Conservation (phyloP, 257 asterid species). For the Jacaranda mimosifolia region DNA sequence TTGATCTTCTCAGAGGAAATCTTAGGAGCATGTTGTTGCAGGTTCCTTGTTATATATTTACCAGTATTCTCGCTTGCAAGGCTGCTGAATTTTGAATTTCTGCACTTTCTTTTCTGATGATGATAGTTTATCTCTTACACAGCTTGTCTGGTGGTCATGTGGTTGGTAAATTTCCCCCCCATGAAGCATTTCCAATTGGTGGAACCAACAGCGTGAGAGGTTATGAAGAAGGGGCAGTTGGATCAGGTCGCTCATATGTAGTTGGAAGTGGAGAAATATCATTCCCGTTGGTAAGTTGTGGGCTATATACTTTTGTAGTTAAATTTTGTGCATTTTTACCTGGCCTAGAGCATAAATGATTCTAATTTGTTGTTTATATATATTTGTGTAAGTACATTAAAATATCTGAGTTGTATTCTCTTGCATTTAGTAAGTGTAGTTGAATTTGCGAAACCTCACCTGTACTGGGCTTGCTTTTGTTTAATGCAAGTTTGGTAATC, state of each 20-base stretch:
- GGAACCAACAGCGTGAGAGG: slow-evolving; percentile 98
- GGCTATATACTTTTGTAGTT: slow-evolving; percentile 3
- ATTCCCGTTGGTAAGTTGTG: slow-evolving; percentile 79
- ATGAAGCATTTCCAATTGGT: slow-evolving; percentile 97
- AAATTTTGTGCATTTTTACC: slow-evolving; percentile 4
- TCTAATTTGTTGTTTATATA: background rate
- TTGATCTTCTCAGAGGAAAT: slow-evolving; percentile 18
- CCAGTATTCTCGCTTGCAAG: background rate
- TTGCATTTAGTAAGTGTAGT: background rate
- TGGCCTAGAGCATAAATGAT: slow-evolving; percentile 10
- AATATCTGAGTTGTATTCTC: background rate
- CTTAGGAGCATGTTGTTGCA: background rate
- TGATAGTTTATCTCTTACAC: slow-evolving; percentile 29
- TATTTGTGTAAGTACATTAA: background rate
- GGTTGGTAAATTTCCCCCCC: slow-evolving; percentile 94
- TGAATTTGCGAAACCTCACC: background rate
- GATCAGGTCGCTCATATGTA: slow-evolving; percentile 87
- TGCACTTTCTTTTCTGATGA: slow-evolving; percentile 32
- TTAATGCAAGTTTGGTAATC: background rate
- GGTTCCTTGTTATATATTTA: background rate
- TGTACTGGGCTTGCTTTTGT: background rate
- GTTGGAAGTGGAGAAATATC: slow-evolving; percentile 94
- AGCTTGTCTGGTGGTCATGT: slow-evolving; percentile 94
- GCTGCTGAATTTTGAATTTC: slow-evolving; percentile 10
- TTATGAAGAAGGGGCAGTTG: slow-evolving; percentile 97